A percentile compares a stretch with the other conserved stretches of the same genome.
phyloP scores from a whole-genome alignment of 169 alveolate species.

The Condylostoma magnum region DNA sequence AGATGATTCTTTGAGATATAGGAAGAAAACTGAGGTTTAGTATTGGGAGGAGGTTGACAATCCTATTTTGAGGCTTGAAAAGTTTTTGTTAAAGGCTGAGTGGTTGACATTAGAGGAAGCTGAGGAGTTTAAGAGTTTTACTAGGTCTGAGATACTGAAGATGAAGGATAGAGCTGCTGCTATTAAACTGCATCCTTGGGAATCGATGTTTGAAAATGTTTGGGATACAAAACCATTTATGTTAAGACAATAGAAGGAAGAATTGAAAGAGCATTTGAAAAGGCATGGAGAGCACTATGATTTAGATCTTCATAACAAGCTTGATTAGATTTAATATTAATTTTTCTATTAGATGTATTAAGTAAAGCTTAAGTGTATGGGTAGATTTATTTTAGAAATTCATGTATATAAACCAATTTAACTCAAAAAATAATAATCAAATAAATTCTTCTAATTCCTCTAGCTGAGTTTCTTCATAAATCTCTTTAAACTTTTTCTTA shows the following conservation, averaged over 20 bases:
- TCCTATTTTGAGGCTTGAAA: slow-evolving; percentile 24
- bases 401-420: too few relatives aligned
- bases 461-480: too few relatives aligned
- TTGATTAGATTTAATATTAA: too few relatives aligned
- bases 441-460: too few relatives aligned
- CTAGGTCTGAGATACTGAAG: not conserved
- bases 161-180: not conserved
- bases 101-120: slow-evolving; percentile 13
- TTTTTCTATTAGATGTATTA: too few relatives aligned
- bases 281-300: slow-evolving; percentile 17
- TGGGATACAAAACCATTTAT: not conserved
- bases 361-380: too few relatives aligned
- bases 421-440: too few relatives aligned
- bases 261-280: slow-evolving; percentile 5
- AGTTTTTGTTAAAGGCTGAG: not conserved
- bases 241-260: not conserved
- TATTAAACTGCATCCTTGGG: not conserved
- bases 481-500: too few relatives aligned
- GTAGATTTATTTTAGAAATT: too few relatives aligned
- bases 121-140: not conserved
- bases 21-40: slow-evolving; percentile 86
- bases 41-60: slow-evolving; percentile 55
- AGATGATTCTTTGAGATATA: slow-evolving; percentile 91
- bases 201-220: slow-evolving; percentile 21
- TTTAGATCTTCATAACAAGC: not conserved